A percentile compares a stretch with the other conserved stretches of the same genome.
Evolutionary conservation across 495 filamentous ascomycete species (phyloP).

Genomic region (Hypoxylon trugodes): DNA sequence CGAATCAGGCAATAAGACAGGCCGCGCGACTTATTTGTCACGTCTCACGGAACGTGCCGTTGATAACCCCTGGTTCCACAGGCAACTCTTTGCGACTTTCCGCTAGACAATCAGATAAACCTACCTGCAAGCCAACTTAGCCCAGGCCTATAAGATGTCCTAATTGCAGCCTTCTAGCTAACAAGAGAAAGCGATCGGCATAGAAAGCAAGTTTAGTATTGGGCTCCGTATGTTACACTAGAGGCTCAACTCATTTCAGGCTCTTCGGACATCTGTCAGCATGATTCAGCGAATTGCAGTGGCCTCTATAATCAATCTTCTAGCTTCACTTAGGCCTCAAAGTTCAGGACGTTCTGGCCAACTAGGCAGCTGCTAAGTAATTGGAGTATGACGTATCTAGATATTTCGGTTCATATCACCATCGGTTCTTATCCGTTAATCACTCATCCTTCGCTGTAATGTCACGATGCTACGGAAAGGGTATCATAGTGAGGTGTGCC

Average conservation of each 20-base stretch:
- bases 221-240: background rate
- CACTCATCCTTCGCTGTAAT: slow-evolving; percentile 1
- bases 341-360: slow-evolving; percentile 12
- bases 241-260: slow-evolving; percentile 1
- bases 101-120: background rate
- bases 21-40: slow-evolving; percentile 23
- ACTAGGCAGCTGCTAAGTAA: slow-evolving; percentile 8
- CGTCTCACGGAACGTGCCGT: slow-evolving; percentile 29
- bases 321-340: slow-evolving; percentile 14
- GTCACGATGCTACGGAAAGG: slow-evolving; percentile 5
- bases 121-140: slow-evolving; percentile 1
- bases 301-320: background rate
- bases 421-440: slow-evolving; percentile 5
- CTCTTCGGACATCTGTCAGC: slow-evolving; percentile 2
- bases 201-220: slow-evolving; percentile 17
- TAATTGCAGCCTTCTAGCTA: slow-evolving; percentile 9
- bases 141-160: slow-evolving; percentile 1
- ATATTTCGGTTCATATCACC: slow-evolving; percentile 4
- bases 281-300: slow-evolving; percentile 18
- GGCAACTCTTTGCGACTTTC: slow-evolving; percentile 38
- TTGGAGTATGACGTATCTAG: slow-evolving; percentile 4
- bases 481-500: slow-evolving; percentile 19
- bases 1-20: slow-evolving; percentile 28
- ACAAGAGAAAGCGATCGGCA: slow-evolving; percentile 20
- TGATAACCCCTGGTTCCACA: slow-evolving; percentile 12